phyloP scores from a whole-genome alignment of 768 basidiomycete genomes.

The Lactarius sanguifluus region DNA sequence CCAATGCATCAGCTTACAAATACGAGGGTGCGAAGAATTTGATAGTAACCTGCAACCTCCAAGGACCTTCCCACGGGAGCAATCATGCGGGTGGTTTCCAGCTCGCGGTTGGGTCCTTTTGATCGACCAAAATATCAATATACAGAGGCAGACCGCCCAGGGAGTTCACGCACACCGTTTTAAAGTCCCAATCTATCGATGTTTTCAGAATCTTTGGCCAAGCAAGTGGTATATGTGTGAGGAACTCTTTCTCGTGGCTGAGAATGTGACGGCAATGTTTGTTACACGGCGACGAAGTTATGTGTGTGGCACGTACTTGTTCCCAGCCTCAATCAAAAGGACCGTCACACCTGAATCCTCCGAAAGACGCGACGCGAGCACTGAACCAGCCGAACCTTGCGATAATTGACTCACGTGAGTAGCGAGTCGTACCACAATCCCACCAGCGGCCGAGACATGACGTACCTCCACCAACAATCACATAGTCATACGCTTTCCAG shows the following conservation, averaged over 20 bases:
- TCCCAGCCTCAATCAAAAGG: conserved; percentile 59
- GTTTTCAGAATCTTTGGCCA: conserved; percentile 25
- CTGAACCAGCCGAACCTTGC: conserved; percentile 61
- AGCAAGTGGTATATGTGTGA: conserved; percentile 26
- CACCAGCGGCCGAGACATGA: background rate
- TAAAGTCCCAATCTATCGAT: conserved; percentile 25
- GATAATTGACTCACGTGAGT: conserved; percentile 7
- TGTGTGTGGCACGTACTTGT: conserved; percentile 44
- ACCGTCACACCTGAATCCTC: conserved; percentile 56
- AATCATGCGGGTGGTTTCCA: conserved; percentile 15
- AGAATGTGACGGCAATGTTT: background rate
- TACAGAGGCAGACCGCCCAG: background rate
- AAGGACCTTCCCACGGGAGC: conserved; percentile 26
- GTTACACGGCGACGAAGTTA: background rate
- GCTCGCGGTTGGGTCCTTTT: conserved; percentile 18
- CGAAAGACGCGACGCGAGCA: conserved; percentile 55
- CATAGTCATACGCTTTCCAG: conserved; percentile 38
- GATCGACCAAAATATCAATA: background rate
- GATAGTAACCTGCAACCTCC: conserved; percentile 20
- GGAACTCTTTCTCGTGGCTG: conserved; percentile 20
- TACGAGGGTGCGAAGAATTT: background rate
- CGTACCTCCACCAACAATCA: conserved; percentile 42
- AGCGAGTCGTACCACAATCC: background rate
- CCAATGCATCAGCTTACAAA: background rate
- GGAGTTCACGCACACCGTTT: conserved; percentile 18